Evolutionary conservation across 305 asterid species (phyloP).

Genomic region (Withania somnifera): DNA sequence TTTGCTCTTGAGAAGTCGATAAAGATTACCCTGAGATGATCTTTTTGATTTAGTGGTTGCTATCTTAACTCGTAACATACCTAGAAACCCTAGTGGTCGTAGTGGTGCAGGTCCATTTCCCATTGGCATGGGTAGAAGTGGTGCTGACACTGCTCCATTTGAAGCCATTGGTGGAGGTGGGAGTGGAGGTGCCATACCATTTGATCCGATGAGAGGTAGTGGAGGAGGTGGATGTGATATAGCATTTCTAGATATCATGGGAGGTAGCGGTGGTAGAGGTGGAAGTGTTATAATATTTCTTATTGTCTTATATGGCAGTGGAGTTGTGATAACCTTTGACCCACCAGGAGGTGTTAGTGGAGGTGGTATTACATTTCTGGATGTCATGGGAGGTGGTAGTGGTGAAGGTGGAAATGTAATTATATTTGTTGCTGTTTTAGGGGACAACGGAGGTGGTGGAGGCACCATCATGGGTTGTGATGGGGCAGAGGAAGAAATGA

Average conservation of each 20-base stretch:
- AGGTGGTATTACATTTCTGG: not conserved
- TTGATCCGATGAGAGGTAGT: not conserved
- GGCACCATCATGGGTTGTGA: not conserved
- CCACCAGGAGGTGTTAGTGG: not conserved
- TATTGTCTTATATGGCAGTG: not conserved
- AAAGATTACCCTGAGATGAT: slow-evolving; percentile 76
- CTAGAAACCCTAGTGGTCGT: slow-evolving; percentile 43
- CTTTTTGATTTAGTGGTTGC: slow-evolving; percentile 53
- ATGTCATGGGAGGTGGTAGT: slow-evolving; percentile 4
- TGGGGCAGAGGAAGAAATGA: too few relatives aligned
- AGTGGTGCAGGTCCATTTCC: slow-evolving; percentile 36
- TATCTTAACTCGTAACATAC: slow-evolving; percentile 42
- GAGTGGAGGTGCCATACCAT: slow-evolving; percentile 1
- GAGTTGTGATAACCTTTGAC: not conserved
- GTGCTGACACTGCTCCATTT: slow-evolving; percentile 16
- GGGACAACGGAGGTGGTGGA: slow-evolving; percentile 16
- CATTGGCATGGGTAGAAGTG: slow-evolving; percentile 26
- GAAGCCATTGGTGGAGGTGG: slow-evolving; percentile 19
- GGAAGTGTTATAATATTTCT: not conserved
- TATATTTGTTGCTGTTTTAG: not conserved
- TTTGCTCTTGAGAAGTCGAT: slow-evolving; percentile 68
- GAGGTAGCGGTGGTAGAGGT: slow-evolving; percentile 12
- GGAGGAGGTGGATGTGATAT: slow-evolving; percentile 21
- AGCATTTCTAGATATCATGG: not conserved
- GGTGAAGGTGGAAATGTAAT: not conserved